Evolutionary conservation across 1,284 basidiomycete species (phyloP).

Genomic region (Chiua sp.): DNA sequence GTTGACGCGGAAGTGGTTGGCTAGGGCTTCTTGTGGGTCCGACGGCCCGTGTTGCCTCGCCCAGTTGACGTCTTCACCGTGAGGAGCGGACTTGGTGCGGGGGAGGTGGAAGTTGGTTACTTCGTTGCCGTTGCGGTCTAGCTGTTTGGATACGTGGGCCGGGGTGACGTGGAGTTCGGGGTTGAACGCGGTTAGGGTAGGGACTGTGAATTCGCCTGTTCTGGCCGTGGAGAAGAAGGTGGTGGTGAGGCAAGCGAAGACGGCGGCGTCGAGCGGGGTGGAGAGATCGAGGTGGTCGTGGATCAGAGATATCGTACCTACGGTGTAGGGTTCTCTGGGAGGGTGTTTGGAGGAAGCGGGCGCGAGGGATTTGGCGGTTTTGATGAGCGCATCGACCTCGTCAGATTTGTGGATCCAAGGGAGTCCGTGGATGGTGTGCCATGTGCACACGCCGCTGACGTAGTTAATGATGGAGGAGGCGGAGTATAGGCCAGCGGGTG

Average conservation of each 20-base stretch:
- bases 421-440: not conserved
- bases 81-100: not conserved
- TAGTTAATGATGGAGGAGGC: not conserved
- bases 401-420: not conserved
- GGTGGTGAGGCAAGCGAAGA: not conserved
- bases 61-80: not conserved
- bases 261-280: not conserved
- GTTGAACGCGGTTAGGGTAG: not conserved
- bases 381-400: not conserved
- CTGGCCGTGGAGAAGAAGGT: not conserved
- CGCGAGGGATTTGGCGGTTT: not conserved
- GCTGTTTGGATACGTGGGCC: not conserved
- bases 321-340: not conserved
- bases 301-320: not conserved
- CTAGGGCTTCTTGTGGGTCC: not conserved
- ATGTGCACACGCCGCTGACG: not conserved
- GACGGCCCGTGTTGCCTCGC: not conserved
- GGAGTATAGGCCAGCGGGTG: not conserved
- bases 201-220: not conserved
- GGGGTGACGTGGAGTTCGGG: not conserved
- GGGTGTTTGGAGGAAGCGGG: not conserved
- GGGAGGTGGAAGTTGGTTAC: not conserved
- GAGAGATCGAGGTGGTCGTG: accelerated
- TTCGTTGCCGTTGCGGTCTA: not conserved
- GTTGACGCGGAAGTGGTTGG: not conserved